These are phyloP conservation scores for Paspalum notatum DNA, from an alignment of 176 grass and related monocot species.

Conservation along the genomic window DNA sequence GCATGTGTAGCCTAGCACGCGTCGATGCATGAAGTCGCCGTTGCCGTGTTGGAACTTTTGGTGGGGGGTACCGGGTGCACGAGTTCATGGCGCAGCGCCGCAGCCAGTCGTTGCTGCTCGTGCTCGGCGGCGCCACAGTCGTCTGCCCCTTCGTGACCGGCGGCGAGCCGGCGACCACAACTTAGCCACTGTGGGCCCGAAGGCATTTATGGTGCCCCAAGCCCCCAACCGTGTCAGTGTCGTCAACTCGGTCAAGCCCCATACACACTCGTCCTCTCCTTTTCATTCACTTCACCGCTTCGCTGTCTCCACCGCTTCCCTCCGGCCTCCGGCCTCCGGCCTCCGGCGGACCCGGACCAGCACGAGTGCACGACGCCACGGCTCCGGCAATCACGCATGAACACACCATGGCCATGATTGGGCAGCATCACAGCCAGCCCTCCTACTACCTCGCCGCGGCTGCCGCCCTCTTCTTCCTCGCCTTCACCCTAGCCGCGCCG, in stretches of 20 bases:
- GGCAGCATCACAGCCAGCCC: background rate
- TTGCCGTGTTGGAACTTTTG: background rate
- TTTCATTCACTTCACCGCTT: background rate
- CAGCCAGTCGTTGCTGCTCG: too few species aligned
- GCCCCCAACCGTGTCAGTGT: background rate
- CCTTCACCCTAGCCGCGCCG: background rate
- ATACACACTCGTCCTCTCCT: background rate
- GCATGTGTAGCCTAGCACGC: too few species aligned
- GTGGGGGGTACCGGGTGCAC: too few species aligned
- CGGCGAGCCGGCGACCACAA: too few species aligned
- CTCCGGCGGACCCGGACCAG: background rate
- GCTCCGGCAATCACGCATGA: background rate
- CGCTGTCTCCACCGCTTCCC: background rate
- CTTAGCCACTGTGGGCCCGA: too few species aligned
- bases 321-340: background rate
- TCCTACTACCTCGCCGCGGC: background rate
- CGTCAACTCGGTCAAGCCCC: background rate
- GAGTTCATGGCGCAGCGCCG: too few species aligned
- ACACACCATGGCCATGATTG: background rate
- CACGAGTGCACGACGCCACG: too few species aligned
- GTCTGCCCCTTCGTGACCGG: too few species aligned
- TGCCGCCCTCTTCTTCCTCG: slow-evolving; percentile 11
- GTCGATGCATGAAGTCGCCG: too few species aligned
- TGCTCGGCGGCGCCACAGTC: too few species aligned
- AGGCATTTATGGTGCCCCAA: background rate